A percentile compares a stretch with the other conserved stretches of the same genome.
Evolutionary conservation across 2,329 filamentous ascomycete species (phyloP).

Genomic region (Sordariomycetes sp.): DNA sequence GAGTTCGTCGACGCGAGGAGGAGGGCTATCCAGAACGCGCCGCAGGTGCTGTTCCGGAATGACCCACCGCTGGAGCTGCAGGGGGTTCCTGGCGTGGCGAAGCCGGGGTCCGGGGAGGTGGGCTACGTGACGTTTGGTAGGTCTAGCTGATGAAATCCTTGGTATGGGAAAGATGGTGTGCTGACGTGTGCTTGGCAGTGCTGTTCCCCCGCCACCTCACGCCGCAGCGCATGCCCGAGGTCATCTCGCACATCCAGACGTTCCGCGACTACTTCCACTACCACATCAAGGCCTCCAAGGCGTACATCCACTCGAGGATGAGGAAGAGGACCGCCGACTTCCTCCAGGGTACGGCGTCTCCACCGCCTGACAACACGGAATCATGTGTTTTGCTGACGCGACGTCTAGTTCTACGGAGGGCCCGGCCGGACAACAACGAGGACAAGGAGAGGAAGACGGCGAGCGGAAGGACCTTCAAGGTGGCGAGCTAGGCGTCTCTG

Average conservation of each 20-base stretch:
- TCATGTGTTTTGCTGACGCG: conserved; percentile 12
- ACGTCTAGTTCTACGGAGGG: conserved; percentile 73
- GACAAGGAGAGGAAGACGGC: conserved; percentile 98
- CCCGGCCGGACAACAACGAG: conserved; percentile 88
- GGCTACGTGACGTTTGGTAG: conserved; percentile 97
- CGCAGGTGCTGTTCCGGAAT: conserved; percentile 91
- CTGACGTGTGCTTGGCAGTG: conserved; percentile 35
- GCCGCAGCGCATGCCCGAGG: conserved; percentile 77
- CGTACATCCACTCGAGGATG: conserved; percentile 98
- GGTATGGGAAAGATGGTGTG: not conserved
- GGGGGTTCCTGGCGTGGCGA: conserved; percentile 68
- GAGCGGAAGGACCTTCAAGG: conserved; percentile 81
- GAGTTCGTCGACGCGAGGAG: conserved; percentile 95
- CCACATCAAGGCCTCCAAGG: conserved; percentile 98
- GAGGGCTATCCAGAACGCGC: conserved; percentile 93
- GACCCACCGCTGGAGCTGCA: conserved; percentile 89
- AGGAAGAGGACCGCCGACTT: conserved; percentile 95
- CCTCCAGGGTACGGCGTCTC: conserved; percentile 61
- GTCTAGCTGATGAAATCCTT: conserved; percentile 10
- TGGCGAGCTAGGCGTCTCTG: conserved; percentile 12
- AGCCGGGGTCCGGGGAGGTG: conserved; percentile 67
- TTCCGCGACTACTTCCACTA: conserved; percentile 99
- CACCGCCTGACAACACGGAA: not conserved
- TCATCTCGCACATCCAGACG: conserved; percentile 98
- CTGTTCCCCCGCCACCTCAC: conserved; percentile 93